Conservation (phyloP, 1,139 yeast genomes). For the Spathaspora sp. region DNA sequence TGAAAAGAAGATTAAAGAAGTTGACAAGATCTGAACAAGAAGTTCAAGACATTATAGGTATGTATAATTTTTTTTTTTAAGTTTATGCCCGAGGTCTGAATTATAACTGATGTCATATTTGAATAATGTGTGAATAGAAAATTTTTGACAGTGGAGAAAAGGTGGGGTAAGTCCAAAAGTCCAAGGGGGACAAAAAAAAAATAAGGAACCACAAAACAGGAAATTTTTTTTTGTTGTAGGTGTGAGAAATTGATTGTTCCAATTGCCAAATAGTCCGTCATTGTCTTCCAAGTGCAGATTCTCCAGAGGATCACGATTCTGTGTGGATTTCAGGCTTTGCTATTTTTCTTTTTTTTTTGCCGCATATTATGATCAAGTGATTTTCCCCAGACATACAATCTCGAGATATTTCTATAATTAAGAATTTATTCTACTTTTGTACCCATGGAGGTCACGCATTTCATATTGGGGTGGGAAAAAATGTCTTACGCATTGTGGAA, state of each 20-base stretch:
- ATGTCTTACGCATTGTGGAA: not conserved
- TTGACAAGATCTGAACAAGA: not conserved
- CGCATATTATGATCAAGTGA: too few species aligned
- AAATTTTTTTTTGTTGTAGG: not conserved
- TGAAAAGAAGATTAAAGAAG: slow-evolving; percentile 20
- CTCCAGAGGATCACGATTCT: too few species aligned
- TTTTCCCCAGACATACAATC: too few species aligned
- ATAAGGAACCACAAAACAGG: not conserved
- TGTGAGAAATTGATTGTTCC: not conserved
- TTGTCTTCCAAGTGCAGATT: too few species aligned
- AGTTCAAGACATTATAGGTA: slow-evolving; percentile 3
- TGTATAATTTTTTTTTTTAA: not conserved
- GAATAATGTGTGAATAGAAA: not conserved
- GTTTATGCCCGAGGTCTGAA: not conserved
- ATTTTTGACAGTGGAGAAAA: not conserved
- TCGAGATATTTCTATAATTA: not conserved
- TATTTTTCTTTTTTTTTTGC: too few species aligned
- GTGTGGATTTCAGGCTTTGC: too few species aligned
- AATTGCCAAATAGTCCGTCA: too few species aligned
- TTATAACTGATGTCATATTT: too few species aligned
- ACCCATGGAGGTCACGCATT: not conserved
- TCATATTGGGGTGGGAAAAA: not conserved
- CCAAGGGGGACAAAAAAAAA: not conserved
- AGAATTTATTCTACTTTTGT: not conserved
- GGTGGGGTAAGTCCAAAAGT: not conserved